Conservation (phyloP, 75 land plant genomes). For the Sequoia sempervirens region DNA sequence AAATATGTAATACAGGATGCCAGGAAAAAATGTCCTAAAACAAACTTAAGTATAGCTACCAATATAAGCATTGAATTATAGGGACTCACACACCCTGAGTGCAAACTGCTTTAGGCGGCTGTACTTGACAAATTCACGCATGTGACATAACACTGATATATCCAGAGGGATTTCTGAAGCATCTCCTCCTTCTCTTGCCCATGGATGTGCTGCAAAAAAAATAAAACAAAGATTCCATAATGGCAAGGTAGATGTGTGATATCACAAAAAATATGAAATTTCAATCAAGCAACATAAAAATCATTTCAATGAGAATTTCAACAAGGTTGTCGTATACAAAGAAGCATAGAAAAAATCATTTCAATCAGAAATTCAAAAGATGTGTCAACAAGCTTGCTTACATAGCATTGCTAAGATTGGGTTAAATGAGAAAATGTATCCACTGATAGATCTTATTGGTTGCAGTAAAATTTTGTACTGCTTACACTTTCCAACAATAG, state of each 20-base stretch:
- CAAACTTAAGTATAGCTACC: neutral
- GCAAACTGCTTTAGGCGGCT: slow-evolving; percentile 95
- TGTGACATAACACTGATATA: slow-evolving; percentile 82
- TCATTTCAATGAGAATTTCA: neutral
- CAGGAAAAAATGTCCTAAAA: neutral
- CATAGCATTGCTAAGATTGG: neutral
- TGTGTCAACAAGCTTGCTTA: neutral
- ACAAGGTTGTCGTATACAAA: neutral
- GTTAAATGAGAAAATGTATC: neutral
- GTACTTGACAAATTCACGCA: slow-evolving; percentile 97
- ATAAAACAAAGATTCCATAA: neutral
- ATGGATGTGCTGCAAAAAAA: slow-evolving; percentile 82
- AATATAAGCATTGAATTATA: neutral
- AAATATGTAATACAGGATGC: neutral
- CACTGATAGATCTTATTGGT: neutral
- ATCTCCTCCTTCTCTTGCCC: slow-evolving; percentile 96
- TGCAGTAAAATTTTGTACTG: neutral
- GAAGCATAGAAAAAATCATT: neutral
- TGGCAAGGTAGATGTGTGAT: slow-evolving; percentile 1
- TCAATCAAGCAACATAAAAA: neutral
- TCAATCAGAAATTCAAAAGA: neutral
- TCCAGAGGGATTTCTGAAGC: slow-evolving; percentile 94
- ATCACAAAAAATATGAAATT: neutral
- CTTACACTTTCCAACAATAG: neutral
- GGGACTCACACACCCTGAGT: slow-evolving; percentile 47